Base-by-base conservation (phyloP, 805 yeast species). In the Pichia deserticola region DNA sequence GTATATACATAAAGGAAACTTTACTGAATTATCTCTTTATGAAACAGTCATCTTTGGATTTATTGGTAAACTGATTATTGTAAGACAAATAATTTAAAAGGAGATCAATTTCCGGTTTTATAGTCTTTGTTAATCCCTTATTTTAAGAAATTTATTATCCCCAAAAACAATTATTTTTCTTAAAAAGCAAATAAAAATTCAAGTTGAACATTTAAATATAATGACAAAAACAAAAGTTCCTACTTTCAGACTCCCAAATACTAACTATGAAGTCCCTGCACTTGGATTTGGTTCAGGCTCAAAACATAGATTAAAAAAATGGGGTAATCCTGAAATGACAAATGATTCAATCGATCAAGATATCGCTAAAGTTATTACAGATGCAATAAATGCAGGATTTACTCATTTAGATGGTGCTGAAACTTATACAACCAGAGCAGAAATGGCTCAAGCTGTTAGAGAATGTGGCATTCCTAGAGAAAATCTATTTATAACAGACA, bases 331-430 rank as follows among this genome's bases (percentile, higher is more conserved):
- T 6, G 35, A 40, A 1, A 52, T 55, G n/a, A 42, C 48, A 28
- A 54, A 52, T 36, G 60, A 54, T 30, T 49, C 62, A 9, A 42
- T 60, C 5, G 66, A 63, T 45, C 69, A 73, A 30, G 70, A 64
- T 7, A 65, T 82, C 39, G 78, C 75, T 5, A 69, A 73, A 6
- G 72, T 78, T 25, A 54, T 81, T 32, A 51, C 62, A 6, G 60
- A 62, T 32, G 82, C 88, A 3, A 59, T 84, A 27, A 65, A 73
- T 2, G 60, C 63, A 13, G 84, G 85, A 0, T 79, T 76, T 63
- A 72, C 65, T 42, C 88, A 82, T 61, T 64, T 84, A 42, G 89
- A 83, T 59, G 79, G 84, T 7, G 89, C 89, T 1, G 86, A 84
- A 55, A 67, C 72, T n/a, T 84, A 84, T 63, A 72, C 77, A 27